Evolutionary conservation across 441 rosid genomes (phyloP), one percentile per base, ranked within the genome.

Genomic region (Bocquillonia castaneifolia): DNA sequence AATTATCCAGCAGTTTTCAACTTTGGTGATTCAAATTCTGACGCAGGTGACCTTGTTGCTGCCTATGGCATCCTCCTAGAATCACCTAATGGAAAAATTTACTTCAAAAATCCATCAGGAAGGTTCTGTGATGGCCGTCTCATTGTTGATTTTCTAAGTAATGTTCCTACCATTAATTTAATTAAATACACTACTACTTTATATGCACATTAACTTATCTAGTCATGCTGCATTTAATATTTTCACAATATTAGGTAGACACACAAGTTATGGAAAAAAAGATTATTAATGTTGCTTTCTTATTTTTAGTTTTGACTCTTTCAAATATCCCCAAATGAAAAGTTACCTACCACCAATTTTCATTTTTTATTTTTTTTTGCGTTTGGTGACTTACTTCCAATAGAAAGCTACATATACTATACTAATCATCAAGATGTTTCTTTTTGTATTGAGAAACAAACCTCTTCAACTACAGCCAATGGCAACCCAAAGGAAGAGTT

Each of bases 11-110:
- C 85, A 13, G 74, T 82, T 51, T 79, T 82, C 80, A 82, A 79
- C 75, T 82, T 82, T n/a, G 85, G 85, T 4, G 85, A 79, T 74
- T 81, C 85, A 0, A 81, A 81, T 52, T 76, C 85, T 13, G 85
- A 81, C 76, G 77, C 85, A 10, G 85, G 85, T 29, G 77, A 76
- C 71, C 80, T 79, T 39, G 66, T 74, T 0, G 85, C 85, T 12
- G 77, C 63, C 29, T 57, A 58, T 13, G 83, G 83, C 20, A 32
- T 81, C 73, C 70, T 67, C 57, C 76, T 77, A 25, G 70, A 59
- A 2, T 48, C 78, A 8, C 83, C 86, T n/a, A 34, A 76, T 7
- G 83, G 86, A 9, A 66, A 77, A 67, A 57, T 28, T 34, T 74
- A 69, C 74, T 82, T 82, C 82, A 68, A 64, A 60, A 32, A 55